These are phyloP conservation scores for Furcasterigmium furcatum DNA, from an alignment of 2,329 filamentous ascomycete genomes.

Conservation along the genomic window DNA sequence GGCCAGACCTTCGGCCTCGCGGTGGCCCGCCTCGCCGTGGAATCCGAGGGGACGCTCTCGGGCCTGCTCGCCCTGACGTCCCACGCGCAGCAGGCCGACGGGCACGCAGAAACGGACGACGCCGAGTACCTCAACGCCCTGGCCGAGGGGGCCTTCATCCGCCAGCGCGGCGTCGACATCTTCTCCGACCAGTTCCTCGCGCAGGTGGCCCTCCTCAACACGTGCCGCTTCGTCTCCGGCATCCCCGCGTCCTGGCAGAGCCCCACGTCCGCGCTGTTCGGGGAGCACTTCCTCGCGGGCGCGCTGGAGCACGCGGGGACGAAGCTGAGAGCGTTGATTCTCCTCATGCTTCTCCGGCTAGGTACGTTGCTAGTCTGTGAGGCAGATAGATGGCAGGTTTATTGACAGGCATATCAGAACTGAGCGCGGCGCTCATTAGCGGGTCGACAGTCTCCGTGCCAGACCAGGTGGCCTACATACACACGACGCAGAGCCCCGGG, in stretches of 20 bases:
- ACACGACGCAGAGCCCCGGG: constrained; percentile 1
- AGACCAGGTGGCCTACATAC: constrained; percentile 11
- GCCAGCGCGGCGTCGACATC: not conserved
- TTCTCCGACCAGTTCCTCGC: constrained; percentile 5
- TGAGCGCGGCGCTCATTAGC: constrained; percentile 23
- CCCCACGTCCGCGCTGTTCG: not conserved
- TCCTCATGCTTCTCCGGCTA: constrained; percentile 18
- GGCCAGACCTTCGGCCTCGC: constrained; percentile 35
- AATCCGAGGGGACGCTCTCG: constrained; percentile 18
- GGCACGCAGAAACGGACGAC: not conserved
- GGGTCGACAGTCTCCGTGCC: constrained; percentile 19
- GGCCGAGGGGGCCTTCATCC: not conserved
- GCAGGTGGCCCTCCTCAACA: constrained; percentile 2
- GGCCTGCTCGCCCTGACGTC: constrained; percentile 18
- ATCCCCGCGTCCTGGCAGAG: constrained; percentile 6
- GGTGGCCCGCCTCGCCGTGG: constrained; percentile 23
- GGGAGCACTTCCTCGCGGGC: constrained; percentile 3
- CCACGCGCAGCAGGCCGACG: constrained; percentile 3
- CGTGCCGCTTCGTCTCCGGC: constrained; percentile 4
- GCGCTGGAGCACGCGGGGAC: constrained; percentile 4
- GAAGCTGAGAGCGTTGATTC: constrained; percentile 6
- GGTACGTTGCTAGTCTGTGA: constrained; percentile 10
- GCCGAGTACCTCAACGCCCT: constrained; percentile 5
- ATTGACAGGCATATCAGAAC: constrained; percentile 13
- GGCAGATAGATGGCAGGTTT: not conserved